Percentiles rank a stretch among this genome's conserved stretches.
Evolutionary conservation across 176 grass and related monocot genomes (phyloP).

Genomic region (Otatea glauca): DNA sequence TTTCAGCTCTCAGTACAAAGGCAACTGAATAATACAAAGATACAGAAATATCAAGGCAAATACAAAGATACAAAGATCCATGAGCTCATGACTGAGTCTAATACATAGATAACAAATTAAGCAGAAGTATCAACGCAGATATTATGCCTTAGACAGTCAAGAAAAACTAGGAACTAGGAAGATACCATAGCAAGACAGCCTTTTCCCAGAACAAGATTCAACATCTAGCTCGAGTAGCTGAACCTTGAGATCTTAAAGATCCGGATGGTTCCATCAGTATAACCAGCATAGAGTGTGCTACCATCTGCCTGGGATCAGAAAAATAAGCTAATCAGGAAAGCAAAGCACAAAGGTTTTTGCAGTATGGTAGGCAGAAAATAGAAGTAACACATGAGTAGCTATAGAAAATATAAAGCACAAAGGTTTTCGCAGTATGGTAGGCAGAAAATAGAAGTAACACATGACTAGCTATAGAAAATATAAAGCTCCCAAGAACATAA

Average conservation of each 20-base stretch:
- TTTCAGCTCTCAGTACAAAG: too few species aligned
- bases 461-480: not conserved
- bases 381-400: too few species aligned
- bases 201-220: too few species aligned
- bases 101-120: slow-evolving; percentile 41
- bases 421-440: not conserved
- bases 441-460: not conserved
- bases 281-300: slow-evolving; percentile 82
- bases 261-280: slow-evolving; percentile 83
- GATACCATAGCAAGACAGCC: slow-evolving; percentile 30
- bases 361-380: too few species aligned
- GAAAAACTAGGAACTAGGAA: slow-evolving; percentile 10
- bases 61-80: too few species aligned
- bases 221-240: too few species aligned
- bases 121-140: slow-evolving; percentile 37
- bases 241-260: slow-evolving; percentile 74
- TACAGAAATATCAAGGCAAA: too few species aligned
- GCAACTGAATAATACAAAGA: too few species aligned
- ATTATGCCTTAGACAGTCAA: slow-evolving; percentile 49
- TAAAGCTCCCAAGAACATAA: not conserved
- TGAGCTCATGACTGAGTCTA: slow-evolving; percentile 44
- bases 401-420: too few species aligned
- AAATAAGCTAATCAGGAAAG: not conserved
- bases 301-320: slow-evolving; percentile 49
- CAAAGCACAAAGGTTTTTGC: not conserved